Evolutionary conservation across 2,329 filamentous ascomycete genomes (phyloP).

Genomic region (Periglandula ipomoeae): DNA sequence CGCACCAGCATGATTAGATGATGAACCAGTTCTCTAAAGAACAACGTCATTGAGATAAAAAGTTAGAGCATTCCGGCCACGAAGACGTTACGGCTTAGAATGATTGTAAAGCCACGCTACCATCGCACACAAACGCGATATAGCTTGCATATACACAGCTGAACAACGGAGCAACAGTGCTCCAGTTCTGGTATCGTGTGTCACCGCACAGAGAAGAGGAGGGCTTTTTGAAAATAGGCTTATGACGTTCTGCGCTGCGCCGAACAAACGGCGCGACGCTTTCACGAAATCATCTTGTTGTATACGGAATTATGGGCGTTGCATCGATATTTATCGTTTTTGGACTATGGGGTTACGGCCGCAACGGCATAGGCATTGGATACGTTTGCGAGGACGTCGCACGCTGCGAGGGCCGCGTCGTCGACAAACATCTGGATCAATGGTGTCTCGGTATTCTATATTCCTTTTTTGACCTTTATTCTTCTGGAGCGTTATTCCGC

Average conservation of each 20-base stretch:
- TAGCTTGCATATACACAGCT: background rate
- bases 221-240: background rate
- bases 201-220: background rate
- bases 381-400: background rate
- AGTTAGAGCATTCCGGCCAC: background rate
- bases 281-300: conserved; percentile 1
- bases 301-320: background rate
- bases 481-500: background rate
- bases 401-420: background rate
- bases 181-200: background rate
- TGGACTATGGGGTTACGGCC: conserved; percentile 1
- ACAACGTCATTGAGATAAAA: background rate
- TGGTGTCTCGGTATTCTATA: background rate
- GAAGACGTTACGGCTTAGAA: background rate
- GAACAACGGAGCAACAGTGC: background rate
- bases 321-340: background rate
- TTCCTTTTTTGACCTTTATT: background rate
- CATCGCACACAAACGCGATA: background rate
- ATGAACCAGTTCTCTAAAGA: conserved; percentile 2
- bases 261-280: background rate
- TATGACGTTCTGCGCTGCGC: background rate
- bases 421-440: background rate
- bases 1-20: conserved; percentile 31
- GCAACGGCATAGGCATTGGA: conserved; percentile 1
- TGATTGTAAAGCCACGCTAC: background rate